phyloP scores from a whole-genome alignment of 2,329 filamentous ascomycete species.

The Colletotrichum tanaceti region DNA sequence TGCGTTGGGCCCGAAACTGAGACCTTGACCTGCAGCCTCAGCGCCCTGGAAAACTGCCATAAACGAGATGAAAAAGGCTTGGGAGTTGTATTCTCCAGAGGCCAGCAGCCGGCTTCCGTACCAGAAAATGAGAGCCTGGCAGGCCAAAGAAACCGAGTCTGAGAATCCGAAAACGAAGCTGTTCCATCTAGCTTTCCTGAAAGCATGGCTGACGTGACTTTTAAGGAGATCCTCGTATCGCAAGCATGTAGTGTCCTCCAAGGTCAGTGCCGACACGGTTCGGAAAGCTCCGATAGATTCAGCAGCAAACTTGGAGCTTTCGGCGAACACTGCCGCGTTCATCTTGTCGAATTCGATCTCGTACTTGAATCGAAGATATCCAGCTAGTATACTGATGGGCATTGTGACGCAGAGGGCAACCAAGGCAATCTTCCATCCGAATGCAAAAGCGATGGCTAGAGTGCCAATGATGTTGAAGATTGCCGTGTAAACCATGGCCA shows the following conservation, averaged over 20 bases:
- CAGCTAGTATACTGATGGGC: constrained; percentile 60
- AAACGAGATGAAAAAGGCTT: constrained; percentile 68
- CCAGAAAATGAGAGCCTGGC: constrained; percentile 74
- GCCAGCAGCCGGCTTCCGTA: constrained; percentile 72
- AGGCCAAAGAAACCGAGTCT: constrained; percentile 72
- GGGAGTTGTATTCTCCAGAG: constrained; percentile 58
- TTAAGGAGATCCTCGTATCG: constrained; percentile 71
- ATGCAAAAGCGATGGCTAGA: constrained; percentile 74
- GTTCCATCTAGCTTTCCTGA: constrained; percentile 69
- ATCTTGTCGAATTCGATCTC: constrained; percentile 77
- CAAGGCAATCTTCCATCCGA: constrained; percentile 81
- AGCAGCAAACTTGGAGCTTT: constrained; percentile 79
- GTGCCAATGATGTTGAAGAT: constrained; percentile 74
- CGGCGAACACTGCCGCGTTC: constrained; percentile 74
- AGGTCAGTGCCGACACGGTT: constrained; percentile 76
- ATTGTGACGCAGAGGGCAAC: constrained; percentile 72
- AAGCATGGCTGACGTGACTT: constrained; percentile 69
- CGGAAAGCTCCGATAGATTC: constrained; percentile 80
- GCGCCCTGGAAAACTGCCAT: constrained; percentile 76
- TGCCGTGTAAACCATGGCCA: constrained; percentile 71
- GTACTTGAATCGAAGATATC: constrained; percentile 65
- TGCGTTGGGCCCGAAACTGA: constrained; percentile 74
- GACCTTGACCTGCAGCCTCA: constrained; percentile 74
- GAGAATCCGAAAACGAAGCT: constrained; percentile 76
- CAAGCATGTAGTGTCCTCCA: constrained; percentile 73